A percentile compares a stretch with the other conserved stretches of the same genome.
phyloP scores from a whole-genome alignment of 1,284 basidiomycete species.

The Puccinia triticina region DNA sequence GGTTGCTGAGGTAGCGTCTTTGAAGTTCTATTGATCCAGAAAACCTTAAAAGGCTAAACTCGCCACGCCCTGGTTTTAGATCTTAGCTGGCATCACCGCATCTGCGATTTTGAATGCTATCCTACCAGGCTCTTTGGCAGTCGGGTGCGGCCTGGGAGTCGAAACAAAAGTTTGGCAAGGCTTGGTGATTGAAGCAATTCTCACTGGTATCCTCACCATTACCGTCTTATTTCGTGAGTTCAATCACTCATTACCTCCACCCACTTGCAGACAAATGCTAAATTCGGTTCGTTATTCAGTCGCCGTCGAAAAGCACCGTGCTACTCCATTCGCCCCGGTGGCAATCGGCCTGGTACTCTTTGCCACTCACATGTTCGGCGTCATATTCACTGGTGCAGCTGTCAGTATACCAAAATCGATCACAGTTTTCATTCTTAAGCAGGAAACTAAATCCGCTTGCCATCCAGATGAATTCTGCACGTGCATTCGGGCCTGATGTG shows the following conservation, averaged over 20 bases:
- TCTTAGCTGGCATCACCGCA: conserved; percentile 61
- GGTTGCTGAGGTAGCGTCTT: conserved; percentile 30
- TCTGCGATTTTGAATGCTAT: conserved; percentile 68
- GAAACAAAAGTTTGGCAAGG: conserved; percentile 48
- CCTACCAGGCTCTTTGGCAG: conserved; percentile 67
- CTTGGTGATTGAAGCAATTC: conserved; percentile 45
- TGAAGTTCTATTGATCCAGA: not conserved
- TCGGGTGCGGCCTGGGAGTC: conserved; percentile 60
- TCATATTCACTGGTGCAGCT: conserved; percentile 53
- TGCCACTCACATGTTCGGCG: conserved; percentile 53
- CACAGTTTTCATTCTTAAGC: not conserved
- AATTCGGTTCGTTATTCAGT: not conserved
- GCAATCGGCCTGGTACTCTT: conserved; percentile 54
- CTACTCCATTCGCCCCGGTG: conserved; percentile 51
- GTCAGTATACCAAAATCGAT: conserved; percentile 46
- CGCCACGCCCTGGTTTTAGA: not conserved
- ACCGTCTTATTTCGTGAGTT: conserved; percentile 45
- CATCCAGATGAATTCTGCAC: conserved; percentile 46
- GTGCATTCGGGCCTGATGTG: conserved; percentile 54
- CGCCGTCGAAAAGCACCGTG: conserved; percentile 54
- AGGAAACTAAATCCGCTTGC: not conserved
- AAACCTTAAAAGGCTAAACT: not conserved
- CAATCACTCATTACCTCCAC: not conserved
- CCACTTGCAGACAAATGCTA: not conserved
- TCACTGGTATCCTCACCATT: conserved; percentile 30